Base-by-base conservation (phyloP, 192 early-diverging fungal genomes). In the Coemansia sp. region DNA sequence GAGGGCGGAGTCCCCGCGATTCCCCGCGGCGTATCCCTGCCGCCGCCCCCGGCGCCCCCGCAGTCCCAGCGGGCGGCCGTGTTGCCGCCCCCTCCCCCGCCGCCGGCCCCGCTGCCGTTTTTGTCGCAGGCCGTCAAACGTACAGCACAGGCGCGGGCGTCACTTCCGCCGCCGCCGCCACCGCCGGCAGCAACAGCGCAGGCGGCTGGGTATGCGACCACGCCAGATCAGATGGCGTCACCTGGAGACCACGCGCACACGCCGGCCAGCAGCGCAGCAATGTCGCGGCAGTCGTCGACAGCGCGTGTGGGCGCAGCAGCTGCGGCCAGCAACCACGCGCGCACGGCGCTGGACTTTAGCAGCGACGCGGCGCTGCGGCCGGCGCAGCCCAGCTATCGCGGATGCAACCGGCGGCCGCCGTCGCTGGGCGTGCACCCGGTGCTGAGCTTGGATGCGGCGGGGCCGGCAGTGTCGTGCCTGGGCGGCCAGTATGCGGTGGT, bases 391-490 rank as follows among this genome's bases (percentile, higher is more conserved):
- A 54, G 50, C 58, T 57, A 57, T 29, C 55, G 61, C 7, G 8
- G 41, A 8, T 45, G 53, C 50, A 75, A 63, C 39, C 60, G 73
- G 26, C 48, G 73, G 20, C 57, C 73, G 17, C 73, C 73, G 1
- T 8, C 58, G 58, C 52, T 69, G 15, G 73, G 73, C 4, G 58
- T 50, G 8, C 62, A 55, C 62, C 58, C 73, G 15, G 62, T 69
- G 40, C 59, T 75, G 17, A 65, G 67, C 28, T 15, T 58, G 5
- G 62, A 69, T n/a, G 27, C 62, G 29, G 23, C 56, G 8, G 29
- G 35, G 5, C 32, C 62, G 1, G 58, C 43, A 1, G 47, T 69
- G 35, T 58, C 67, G 23, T 64, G 66, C 48, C n/a, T 75, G 34
- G 62, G 73, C 39, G 73, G 73, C 34, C 31, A 29, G 20, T 55